Evolutionary conservation across 1,284 basidiomycete genomes (phyloP).

Genomic region (Ceratobasidium sp.): DNA sequence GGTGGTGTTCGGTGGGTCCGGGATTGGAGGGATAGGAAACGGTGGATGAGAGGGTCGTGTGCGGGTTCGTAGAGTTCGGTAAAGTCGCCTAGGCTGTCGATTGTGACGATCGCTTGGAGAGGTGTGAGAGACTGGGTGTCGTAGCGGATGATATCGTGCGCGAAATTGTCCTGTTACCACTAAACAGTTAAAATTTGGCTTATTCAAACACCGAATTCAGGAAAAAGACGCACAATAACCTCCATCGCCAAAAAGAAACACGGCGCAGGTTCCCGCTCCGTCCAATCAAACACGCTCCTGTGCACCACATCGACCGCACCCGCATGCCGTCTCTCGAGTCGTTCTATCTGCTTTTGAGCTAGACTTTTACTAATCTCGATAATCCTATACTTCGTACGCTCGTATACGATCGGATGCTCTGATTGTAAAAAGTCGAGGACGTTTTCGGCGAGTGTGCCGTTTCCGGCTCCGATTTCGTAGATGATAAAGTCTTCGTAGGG

Average conservation of each 20-base stretch:
- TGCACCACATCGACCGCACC: constrained; percentile 81
- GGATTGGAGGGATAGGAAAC: constrained; percentile 77
- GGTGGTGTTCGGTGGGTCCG: constrained; percentile 70
- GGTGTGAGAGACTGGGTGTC: constrained; percentile 83
- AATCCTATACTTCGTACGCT: constrained; percentile 90
- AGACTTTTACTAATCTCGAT: constrained; percentile 93
- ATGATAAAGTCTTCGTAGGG: constrained; percentile 96
- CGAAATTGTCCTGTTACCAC: constrained; percentile 99
- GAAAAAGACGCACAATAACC: no score
- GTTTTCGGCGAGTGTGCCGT: constrained; percentile 93
- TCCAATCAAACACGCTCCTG: constrained; percentile 92
- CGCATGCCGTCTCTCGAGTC: constrained; percentile 66
- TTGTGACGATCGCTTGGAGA: constrained; percentile 86
- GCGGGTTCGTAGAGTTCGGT: constrained; percentile 87
- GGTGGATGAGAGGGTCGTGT: constrained; percentile 84
- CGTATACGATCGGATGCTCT: constrained; percentile 91
- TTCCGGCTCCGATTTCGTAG: constrained; percentile 98
- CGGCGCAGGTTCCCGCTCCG: constrained; percentile 79
- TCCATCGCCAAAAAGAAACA: constrained; percentile 97
- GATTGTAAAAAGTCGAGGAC: constrained; percentile 85
- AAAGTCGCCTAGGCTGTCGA: constrained; percentile 90
- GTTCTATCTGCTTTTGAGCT: constrained; percentile 77
- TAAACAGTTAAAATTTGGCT: no score
- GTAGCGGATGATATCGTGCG: constrained; percentile 96
- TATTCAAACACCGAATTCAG: no score